Conservation (phyloP, 2,329 filamentous ascomycete species). For the Trichophaea hybrida region DNA sequence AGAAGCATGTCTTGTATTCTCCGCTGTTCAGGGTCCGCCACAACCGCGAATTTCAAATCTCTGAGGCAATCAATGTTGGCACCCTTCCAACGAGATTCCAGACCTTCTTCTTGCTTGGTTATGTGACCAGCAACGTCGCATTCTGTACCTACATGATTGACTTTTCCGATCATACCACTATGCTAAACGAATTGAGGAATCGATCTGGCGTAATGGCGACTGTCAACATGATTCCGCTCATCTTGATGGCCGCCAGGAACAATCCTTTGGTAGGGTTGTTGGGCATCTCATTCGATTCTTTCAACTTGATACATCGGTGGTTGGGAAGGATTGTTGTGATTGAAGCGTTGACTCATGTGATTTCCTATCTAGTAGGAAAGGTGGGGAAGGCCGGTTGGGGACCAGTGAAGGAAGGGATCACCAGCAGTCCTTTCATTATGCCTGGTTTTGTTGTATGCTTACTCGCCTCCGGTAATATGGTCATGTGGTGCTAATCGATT, state of each 20-base stretch:
- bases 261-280: constrained; percentile 61
- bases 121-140: constrained; percentile 57
- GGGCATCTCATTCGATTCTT: constrained; percentile 66
- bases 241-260: constrained; percentile 60
- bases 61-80: constrained; percentile 53
- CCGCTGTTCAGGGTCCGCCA: constrained; percentile 62
- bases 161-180: constrained; percentile 38
- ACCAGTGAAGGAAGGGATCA: constrained; percentile 33
- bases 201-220: constrained; percentile 55
- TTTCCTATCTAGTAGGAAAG: constrained; percentile 42
- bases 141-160: constrained; percentile 59
- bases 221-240: constrained; percentile 66
- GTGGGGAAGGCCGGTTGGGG: constrained; percentile 36
- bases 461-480: neutral
- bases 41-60: constrained; percentile 58
- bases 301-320: constrained; percentile 71
- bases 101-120: constrained; percentile 50
- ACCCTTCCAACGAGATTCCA: constrained; percentile 71
- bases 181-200: constrained; percentile 44
- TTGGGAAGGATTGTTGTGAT: constrained; percentile 60
- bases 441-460: constrained; percentile 49
- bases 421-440: constrained; percentile 38
- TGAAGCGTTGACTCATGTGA: constrained; percentile 51
- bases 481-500: constrained; percentile 8
- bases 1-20: constrained; percentile 53